Evolutionary conservation across 805 yeast genomes (phyloP).

Genomic region (Saccharomycopsis selenospora): DNA sequence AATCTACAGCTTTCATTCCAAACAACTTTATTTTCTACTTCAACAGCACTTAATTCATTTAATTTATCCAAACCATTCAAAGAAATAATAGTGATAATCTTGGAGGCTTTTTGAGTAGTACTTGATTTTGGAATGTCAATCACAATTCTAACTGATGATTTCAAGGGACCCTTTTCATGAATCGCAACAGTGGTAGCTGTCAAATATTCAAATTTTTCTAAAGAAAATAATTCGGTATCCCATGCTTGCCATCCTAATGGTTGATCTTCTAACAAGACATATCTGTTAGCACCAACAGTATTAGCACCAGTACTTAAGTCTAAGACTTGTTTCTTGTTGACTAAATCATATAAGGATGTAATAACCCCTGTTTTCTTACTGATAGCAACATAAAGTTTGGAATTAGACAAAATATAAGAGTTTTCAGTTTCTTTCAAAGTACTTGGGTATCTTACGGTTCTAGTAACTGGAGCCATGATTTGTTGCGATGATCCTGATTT

Average conservation of each 20-base stretch:
- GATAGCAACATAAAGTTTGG: slow-evolving; percentile 50
- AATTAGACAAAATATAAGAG: slow-evolving; percentile 49
- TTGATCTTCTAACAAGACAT: slow-evolving; percentile 77
- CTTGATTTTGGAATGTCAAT: slow-evolving; percentile 54
- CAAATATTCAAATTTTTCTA: slow-evolving; percentile 51
- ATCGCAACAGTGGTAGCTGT: slow-evolving; percentile 33
- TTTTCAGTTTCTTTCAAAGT: slow-evolving; percentile 37
- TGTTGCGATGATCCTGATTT: slow-evolving; percentile 4
- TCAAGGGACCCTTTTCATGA: slow-evolving; percentile 46
- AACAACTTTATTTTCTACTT: slow-evolving; percentile 53
- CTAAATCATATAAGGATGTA: slow-evolving; percentile 53
- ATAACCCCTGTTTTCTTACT: slow-evolving; percentile 51
- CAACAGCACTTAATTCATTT: slow-evolving; percentile 34
- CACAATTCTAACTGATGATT: slow-evolving; percentile 55
- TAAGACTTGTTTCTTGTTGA: slow-evolving; percentile 54
- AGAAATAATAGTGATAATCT: slow-evolving; percentile 60
- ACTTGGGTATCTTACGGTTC: slow-evolving; percentile 40
- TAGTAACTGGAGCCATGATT: slow-evolving; percentile 17
- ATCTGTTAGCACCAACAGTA: slow-evolving; percentile 68
- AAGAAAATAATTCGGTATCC: slow-evolving; percentile 91
- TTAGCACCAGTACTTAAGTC: slow-evolving; percentile 49
- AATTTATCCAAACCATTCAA: slow-evolving; percentile 46
- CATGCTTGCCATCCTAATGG: slow-evolving; percentile 93
- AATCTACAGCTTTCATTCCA: slow-evolving; percentile 90
- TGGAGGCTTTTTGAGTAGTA: slow-evolving; percentile 22